Percentiles rank a stretch among this genome's conserved stretches.
These are phyloP conservation scores for Persicaria maculosa DNA, from an alignment of 148 eudicot species.

Conservation along the genomic window DNA sequence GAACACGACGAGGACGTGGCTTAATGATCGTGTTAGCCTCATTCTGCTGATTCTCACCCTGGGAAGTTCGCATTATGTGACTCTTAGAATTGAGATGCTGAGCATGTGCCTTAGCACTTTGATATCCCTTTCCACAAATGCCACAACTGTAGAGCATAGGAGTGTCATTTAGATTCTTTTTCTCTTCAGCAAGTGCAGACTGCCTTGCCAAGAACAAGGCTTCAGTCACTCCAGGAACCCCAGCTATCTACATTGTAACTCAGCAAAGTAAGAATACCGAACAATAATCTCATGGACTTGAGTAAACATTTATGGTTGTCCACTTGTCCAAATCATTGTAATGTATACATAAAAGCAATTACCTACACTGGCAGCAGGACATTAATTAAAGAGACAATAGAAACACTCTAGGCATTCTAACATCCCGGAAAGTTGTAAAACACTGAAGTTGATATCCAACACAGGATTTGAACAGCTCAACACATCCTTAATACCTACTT, in stretches of 20 bases:
- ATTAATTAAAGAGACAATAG: not conserved
- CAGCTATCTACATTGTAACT: slow-evolving; percentile 57
- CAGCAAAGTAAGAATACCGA: not conserved
- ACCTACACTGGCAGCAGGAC: not conserved
- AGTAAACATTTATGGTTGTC: not conserved
- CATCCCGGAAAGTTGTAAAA: not conserved
- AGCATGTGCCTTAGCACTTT: slow-evolving; percentile 91
- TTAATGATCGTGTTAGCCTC: slow-evolving; percentile 56
- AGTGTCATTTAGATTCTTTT: slow-evolving; percentile 44
- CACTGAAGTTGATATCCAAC: not conserved
- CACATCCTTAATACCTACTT: not conserved
- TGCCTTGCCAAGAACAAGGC: slow-evolving; percentile 77
- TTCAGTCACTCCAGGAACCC: slow-evolving; percentile 97
- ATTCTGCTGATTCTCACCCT: slow-evolving; percentile 29
- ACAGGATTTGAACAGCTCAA: not conserved
- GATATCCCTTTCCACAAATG: slow-evolving; percentile 80
- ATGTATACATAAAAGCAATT: not conserved
- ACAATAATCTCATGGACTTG: not conserved
- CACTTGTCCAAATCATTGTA: not conserved
- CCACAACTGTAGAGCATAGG: slow-evolving; percentile 93
- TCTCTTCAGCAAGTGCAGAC: slow-evolving; percentile 75
- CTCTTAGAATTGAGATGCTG: slow-evolving; percentile 80
- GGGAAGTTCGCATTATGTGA: slow-evolving; percentile 66
- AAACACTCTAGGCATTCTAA: not conserved
- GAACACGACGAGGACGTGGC: slow-evolving; percentile 57